Base-by-base conservation (phyloP, 805 yeast species). In the Lachancea fermentati region DNA sequence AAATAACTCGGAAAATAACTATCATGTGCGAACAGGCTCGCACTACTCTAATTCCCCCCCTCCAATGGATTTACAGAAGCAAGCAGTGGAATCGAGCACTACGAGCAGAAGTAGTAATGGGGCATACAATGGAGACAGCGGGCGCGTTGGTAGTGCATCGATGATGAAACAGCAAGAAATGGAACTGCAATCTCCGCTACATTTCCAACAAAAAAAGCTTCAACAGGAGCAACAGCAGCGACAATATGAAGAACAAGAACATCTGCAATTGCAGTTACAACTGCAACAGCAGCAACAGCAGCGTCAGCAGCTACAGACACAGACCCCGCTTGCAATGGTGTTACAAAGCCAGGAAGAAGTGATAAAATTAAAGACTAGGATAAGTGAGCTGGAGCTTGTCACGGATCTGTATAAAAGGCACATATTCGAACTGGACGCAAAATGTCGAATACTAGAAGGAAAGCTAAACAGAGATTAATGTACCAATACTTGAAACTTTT, bases 311-410 rank as follows among this genome's bases (percentile, higher is more conserved):
- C 11, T 13, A 4, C 41, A 24, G 25, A 15, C 26, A 25, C 40
- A 36, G 13, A 35, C 40, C 7, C 42, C 49, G 12, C 30, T 52
- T 4, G 16, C 47, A 5, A 37, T 37, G 43, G 45, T 44, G 12
- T 42, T 54, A 42, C 54, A 50, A 39, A 46, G 52, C 8, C 58
- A 58, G 32, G 65, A 57, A 39, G 69, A 65, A 28, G 52, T 63
- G 15, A 65, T 66, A 25, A 67, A 62, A 39, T 65, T 89, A 47
- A 76, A 78, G 48, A 85, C 96, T 0, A 71, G 94, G 43, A 85
- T 89, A 16, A 77, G 84, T 9, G 97, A 91, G 59, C 72, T 91
- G 46, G 97, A 91, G 59, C 69, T 89, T 32, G 95, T 91, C 30
- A 89, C 88, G 53, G 97, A 89, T 57, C 66, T 91, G 43, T 85